A percentile compares a stretch with the other conserved stretches of the same genome.
phyloP scores from a whole-genome alignment of 2,329 filamentous ascomycete species.

The Xylaria sp. region DNA sequence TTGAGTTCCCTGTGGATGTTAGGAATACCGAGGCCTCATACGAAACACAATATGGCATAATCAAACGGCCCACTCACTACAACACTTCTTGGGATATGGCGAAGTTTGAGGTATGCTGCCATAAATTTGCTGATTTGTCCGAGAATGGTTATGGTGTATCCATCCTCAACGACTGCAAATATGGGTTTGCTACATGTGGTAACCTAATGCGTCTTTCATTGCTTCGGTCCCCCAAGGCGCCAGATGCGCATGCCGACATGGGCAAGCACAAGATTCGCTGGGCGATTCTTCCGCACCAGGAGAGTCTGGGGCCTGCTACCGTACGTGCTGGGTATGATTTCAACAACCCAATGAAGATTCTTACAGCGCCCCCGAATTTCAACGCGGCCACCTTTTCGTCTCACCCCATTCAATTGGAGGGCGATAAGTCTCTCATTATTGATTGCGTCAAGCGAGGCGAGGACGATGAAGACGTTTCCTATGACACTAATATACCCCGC shows the following conservation, averaged over 20 bases:
- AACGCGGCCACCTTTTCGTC: constrained; percentile 46
- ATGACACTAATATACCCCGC: constrained; percentile 68
- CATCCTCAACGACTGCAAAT: constrained; percentile 95
- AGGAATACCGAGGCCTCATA: constrained; percentile 93
- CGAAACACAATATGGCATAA: constrained; percentile 92
- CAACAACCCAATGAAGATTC: constrained; percentile 80
- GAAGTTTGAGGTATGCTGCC: constrained; percentile 96
- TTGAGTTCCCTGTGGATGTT: constrained; percentile 95
- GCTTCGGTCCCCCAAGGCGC: constrained; percentile 88
- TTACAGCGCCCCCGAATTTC: constrained; percentile 53
- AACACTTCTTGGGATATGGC: constrained; percentile 99
- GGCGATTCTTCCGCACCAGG: constrained; percentile 87
- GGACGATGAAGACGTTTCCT: constrained; percentile 79
- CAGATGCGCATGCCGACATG: constrained; percentile 95
- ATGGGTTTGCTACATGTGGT: constrained; percentile 91
- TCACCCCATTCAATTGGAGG: constrained; percentile 73
- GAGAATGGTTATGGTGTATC: constrained; percentile 91
- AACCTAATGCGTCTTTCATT: constrained; percentile 91
- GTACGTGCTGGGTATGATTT: constrained; percentile 89
- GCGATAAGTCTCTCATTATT: constrained; percentile 76
- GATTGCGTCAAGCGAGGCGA: constrained; percentile 96
- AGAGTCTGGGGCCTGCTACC: constrained; percentile 75
- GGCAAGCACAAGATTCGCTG: constrained; percentile 87
- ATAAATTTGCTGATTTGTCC: constrained; percentile 92
- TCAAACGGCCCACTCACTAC: constrained; percentile 93